phyloP scores from a whole-genome alignment of 148 eudicot species.

The Arbutus unedo region DNA sequence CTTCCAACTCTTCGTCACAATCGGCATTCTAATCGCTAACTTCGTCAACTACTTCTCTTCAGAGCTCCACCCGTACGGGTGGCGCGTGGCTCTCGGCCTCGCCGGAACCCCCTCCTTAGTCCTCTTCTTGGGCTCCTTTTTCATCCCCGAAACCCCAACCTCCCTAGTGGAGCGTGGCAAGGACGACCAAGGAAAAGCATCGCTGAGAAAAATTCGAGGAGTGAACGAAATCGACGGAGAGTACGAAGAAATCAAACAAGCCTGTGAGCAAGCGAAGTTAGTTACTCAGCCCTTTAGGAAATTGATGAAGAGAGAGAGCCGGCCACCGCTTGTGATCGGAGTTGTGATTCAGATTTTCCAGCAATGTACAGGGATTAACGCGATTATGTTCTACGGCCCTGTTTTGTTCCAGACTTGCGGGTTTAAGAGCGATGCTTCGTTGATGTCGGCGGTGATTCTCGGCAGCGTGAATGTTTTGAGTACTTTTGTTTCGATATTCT shows the following conservation, averaged over 20 bases:
- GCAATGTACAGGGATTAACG: slow-evolving; percentile 61
- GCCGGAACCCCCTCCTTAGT: slow-evolving; percentile 46
- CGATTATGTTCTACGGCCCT: slow-evolving; percentile 61
- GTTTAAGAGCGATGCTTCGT: slow-evolving; percentile 39
- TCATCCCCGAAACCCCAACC: slow-evolving; percentile 53
- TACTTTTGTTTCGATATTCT: slow-evolving; percentile 44
- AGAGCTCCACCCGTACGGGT: slow-evolving; percentile 46
- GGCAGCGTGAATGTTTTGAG: slow-evolving; percentile 42
- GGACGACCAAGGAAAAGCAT: slow-evolving; percentile 22
- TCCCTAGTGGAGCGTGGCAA: slow-evolving; percentile 40
- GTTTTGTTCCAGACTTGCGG: slow-evolving; percentile 58
- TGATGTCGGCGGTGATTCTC: slow-evolving; percentile 46
- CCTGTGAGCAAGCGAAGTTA: slow-evolving; percentile 32
- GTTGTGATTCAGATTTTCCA: slow-evolving; percentile 47
- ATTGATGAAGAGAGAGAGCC: slow-evolving; percentile 25
- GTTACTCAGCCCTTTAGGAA: slow-evolving; percentile 43
- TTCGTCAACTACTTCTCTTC: slow-evolving; percentile 52
- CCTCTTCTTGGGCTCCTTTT: slow-evolving; percentile 40
- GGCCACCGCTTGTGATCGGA: slow-evolving; percentile 39
- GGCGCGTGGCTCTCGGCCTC: slow-evolving; percentile 52
- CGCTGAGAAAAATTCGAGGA: slow-evolving; percentile 41
- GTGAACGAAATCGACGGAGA: slow-evolving; percentile 38
- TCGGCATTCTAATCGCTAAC: slow-evolving; percentile 58
- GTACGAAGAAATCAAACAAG: slow-evolving; percentile 29
- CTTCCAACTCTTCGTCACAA: slow-evolving; percentile 63